A percentile compares a stretch with the other conserved stretches of the same genome.
phyloP scores from a whole-genome alignment of 73 alveolate genomes.

The Paramecium octaurelia region DNA sequence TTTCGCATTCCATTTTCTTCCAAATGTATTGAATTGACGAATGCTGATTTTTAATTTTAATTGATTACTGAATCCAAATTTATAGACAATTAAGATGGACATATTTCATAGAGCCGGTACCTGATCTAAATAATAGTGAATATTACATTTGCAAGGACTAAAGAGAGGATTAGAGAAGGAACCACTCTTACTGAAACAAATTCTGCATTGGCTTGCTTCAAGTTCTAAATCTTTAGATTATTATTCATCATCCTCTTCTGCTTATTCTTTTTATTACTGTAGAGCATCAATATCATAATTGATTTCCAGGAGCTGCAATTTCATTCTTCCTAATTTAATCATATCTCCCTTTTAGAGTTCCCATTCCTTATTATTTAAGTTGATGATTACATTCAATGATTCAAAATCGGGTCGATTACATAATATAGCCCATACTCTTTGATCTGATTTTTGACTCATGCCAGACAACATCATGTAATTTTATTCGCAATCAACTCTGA shows the following conservation, averaged over 20 bases:
- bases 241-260: not conserved
- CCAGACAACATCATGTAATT: not conserved
- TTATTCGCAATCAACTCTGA: not conserved
- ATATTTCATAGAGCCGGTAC: conserved; percentile 69
- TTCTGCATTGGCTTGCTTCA: not conserved
- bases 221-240: not conserved
- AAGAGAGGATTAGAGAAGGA: not conserved
- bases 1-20: conserved; percentile 76
- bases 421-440: conserved; percentile 33
- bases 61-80: conserved; percentile 66
- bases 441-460: not conserved
- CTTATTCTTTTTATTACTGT: not conserved
- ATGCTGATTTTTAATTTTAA: conserved; percentile 47
- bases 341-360: not conserved
- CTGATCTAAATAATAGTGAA: not conserved
- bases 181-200: not conserved
- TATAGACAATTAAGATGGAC: conserved; percentile 69
- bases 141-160: conserved; percentile 34
- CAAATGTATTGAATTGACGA: conserved; percentile 60
- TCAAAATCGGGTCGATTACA: not conserved
- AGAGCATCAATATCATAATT: not conserved
- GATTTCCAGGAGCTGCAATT: not conserved
- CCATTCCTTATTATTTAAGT: not conserved
- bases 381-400: not conserved
- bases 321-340: conserved; percentile 37